Percentiles rank a stretch among this genome's conserved stretches.
Conservation (phyloP, 2,329 filamentous ascomycete species). For the Monilinia vaccinii-corymbosi region DNA sequence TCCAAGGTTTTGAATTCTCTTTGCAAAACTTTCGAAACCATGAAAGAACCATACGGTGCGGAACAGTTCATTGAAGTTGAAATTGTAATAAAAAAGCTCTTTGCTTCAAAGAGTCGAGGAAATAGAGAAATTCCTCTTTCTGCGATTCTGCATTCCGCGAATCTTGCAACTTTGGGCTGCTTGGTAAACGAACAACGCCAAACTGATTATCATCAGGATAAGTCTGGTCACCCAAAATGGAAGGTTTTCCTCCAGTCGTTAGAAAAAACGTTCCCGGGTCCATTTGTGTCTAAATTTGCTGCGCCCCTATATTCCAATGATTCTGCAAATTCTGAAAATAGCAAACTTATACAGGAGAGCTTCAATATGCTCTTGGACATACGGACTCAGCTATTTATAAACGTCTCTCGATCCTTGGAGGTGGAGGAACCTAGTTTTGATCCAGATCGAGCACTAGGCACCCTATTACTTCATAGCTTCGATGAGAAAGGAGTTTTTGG, state of each 20-base stretch:
- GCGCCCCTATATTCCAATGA: not conserved
- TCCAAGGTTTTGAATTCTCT: constrained; percentile 25
- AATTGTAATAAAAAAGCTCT: constrained; percentile 28
- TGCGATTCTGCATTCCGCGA: constrained; percentile 35
- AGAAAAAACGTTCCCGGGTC: constrained; percentile 28
- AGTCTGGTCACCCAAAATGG: not conserved
- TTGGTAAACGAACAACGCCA: not conserved
- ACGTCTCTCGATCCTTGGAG: constrained; percentile 31
- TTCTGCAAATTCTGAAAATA: constrained; percentile 33
- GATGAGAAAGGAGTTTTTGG: not conserved
- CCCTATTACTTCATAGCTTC: not conserved
- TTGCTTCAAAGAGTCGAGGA: constrained; percentile 24
- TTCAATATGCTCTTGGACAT: constrained; percentile 43
- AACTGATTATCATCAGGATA: not conserved
- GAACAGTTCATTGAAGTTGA: constrained; percentile 31
- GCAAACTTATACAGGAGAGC: constrained; percentile 34
- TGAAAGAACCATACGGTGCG: constrained; percentile 14
- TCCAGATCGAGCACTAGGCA: constrained; percentile 28
- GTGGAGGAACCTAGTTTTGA: constrained; percentile 28
- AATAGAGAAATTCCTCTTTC: not conserved
- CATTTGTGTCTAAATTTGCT: constrained; percentile 30
- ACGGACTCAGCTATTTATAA: constrained; percentile 44
- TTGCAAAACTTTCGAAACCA: constrained; percentile 11
- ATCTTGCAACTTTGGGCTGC: constrained; percentile 31
- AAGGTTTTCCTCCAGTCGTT: constrained; percentile 24